A percentile compares a stretch with the other conserved stretches of the same genome.
Evolutionary conservation across 805 yeast genomes (phyloP).

Genomic region (Lachancea lanzarotensis): DNA sequence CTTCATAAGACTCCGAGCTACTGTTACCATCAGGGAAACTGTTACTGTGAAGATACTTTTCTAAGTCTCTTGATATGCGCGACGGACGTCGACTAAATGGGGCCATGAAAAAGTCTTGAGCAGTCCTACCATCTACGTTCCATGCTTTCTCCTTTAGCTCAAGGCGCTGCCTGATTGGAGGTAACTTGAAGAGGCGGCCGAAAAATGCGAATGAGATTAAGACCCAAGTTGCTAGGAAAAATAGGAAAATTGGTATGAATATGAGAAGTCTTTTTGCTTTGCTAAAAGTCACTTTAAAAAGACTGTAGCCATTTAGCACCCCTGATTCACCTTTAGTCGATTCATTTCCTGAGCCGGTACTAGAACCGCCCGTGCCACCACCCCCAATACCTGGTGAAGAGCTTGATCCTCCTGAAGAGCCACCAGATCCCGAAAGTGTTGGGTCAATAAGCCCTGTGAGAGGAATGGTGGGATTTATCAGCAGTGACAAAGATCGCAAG

Average conservation of each 20-base stretch:
- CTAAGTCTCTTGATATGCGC: background rate
- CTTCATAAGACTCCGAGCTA: constrained; percentile 4
- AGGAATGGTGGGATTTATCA: constrained; percentile 50
- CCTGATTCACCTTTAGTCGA: constrained; percentile 3
- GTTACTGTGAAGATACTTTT: constrained; percentile 2
- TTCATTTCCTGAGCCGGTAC: constrained; percentile 11
- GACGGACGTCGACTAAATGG: background rate
- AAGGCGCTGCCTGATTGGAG: background rate
- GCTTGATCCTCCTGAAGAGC: constrained; percentile 21
- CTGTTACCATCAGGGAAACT: background rate
- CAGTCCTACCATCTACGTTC: constrained; percentile 1
- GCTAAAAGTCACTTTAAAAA: constrained; percentile 2
- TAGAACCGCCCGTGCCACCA: constrained; percentile 10
- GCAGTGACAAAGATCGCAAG: constrained; percentile 49
- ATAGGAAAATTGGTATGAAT: constrained; percentile 13
- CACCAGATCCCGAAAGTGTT: constrained; percentile 26
- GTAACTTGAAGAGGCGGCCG: background rate
- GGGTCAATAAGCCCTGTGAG: constrained; percentile 17
- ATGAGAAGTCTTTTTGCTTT: constrained; percentile 12
- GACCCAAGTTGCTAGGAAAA: constrained; percentile 14
- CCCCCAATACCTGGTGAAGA: constrained; percentile 1
- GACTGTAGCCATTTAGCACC: constrained; percentile 3
- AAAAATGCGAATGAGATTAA: background rate
- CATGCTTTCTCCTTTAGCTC: constrained; percentile 2
- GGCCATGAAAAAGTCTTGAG: background rate